A percentile compares a stretch with the other conserved stretches of the same genome.
Evolutionary conservation across 192 early-diverging fungal genomes (phyloP).

Genomic region (Coemansia sp.): DNA sequence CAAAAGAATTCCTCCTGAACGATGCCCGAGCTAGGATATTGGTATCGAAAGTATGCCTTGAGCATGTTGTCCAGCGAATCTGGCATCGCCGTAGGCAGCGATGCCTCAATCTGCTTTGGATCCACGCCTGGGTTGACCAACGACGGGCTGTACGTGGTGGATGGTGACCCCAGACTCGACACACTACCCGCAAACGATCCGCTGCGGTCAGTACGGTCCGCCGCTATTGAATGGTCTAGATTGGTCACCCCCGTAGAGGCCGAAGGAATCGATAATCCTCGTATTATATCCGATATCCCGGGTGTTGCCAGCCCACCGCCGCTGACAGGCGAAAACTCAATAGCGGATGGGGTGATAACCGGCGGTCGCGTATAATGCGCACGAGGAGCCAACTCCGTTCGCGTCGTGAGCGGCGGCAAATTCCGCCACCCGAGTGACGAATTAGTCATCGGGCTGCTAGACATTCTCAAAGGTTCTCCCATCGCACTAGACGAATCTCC

Average conservation of each 20-base stretch:
- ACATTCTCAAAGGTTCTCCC: not conserved
- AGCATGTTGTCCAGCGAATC: constrained; percentile 52
- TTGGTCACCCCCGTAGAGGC: not conserved
- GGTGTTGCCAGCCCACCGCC: not conserved
- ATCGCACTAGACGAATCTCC: not conserved
- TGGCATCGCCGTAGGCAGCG: constrained; percentile 29
- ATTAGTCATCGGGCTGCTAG: constrained; percentile 17
- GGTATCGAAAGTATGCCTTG: constrained; percentile 52
- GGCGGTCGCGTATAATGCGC: not conserved
- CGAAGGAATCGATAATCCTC: constrained; percentile 9
- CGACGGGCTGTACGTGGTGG: constrained; percentile 34
- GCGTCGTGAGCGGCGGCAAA: constrained; percentile 12
- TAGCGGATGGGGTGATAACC: not conserved
- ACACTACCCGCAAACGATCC: constrained; percentile 30
- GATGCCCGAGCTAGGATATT: constrained; percentile 50
- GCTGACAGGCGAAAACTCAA: not conserved
- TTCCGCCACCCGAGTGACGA: constrained; percentile 21
- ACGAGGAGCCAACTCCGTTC: not conserved
- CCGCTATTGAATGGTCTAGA: not conserved
- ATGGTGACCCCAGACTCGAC: constrained; percentile 28
- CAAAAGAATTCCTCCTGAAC: constrained; percentile 53
- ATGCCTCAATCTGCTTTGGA: constrained; percentile 36
- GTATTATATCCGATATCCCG: constrained; percentile 14
- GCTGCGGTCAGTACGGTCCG: constrained; percentile 30
- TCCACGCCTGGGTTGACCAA: constrained; percentile 24